Conservation (phyloP, 345 rosid species). For the Sisymbrium irio region DNA sequence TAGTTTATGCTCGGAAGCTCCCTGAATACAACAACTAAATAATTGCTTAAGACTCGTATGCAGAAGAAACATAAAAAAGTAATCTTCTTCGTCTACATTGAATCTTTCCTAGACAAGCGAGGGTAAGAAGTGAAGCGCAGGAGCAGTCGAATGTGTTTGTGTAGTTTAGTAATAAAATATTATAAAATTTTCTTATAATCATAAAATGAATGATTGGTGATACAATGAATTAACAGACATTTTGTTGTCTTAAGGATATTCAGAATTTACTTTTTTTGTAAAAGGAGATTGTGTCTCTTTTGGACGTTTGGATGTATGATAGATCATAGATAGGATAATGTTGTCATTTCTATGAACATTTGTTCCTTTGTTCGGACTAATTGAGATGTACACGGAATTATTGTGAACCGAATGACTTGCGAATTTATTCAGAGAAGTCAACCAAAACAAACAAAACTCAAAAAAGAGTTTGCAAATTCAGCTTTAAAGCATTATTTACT, state of each 20-base stretch:
- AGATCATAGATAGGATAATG: slow-evolving; percentile 24
- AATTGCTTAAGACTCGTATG: slow-evolving; percentile 9
- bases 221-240: too few species aligned
- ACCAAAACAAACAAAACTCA: background rate
- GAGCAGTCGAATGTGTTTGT: slow-evolving; percentile 10
- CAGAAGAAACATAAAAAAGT: slow-evolving; percentile 4
- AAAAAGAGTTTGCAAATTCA: background rate
- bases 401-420: slow-evolving; percentile 15
- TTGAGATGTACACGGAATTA: slow-evolving; percentile 9
- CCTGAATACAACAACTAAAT: slow-evolving; percentile 31
- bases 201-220: slow-evolving; percentile 10
- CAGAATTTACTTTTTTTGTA: background rate
- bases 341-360: slow-evolving; percentile 24
- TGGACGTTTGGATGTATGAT: slow-evolving; percentile 20
- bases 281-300: slow-evolving; percentile 11
- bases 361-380: slow-evolving; percentile 25
- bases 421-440: slow-evolving; percentile 16
- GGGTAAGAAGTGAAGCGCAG: slow-evolving; percentile 4
- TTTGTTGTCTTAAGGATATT: slow-evolving; percentile 5
- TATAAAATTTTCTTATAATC: background rate
- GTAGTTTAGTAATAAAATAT: slow-evolving; percentile 3
- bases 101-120: background rate
- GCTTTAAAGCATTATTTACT: background rate
- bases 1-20: slow-evolving; percentile 64
- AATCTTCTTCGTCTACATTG: background rate